phyloP scores from a whole-genome alignment of 805 yeast genomes.

The Candida quercuum region DNA sequence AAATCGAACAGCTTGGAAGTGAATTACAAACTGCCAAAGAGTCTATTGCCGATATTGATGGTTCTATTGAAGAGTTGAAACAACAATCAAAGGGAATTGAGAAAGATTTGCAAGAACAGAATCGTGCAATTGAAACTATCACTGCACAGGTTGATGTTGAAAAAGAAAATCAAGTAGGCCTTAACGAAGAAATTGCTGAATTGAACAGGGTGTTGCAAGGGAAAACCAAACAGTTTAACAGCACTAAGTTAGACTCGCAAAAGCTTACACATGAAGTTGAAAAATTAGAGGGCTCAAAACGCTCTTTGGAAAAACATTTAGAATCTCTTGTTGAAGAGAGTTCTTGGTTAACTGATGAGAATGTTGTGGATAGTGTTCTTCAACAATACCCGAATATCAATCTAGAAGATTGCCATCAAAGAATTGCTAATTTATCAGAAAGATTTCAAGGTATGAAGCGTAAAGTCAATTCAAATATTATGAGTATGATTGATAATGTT shows the following conservation, averaged over 20 bases:
- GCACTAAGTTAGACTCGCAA: constrained; percentile 47
- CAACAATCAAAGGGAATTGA: constrained; percentile 22
- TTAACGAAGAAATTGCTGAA: constrained; percentile 73
- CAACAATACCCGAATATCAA: constrained; percentile 59
- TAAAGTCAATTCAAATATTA: constrained; percentile 78
- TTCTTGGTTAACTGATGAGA: constrained; percentile 71
- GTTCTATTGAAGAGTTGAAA: constrained; percentile 31
- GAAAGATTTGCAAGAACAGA: constrained; percentile 24
- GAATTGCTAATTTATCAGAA: constrained; percentile 50
- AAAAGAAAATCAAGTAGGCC: constrained; percentile 53
- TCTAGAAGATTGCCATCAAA: constrained; percentile 54
- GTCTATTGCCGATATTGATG: constrained; percentile 32
- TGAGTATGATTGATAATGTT: constrained; percentile 87
- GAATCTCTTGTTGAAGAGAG: constrained; percentile 46
- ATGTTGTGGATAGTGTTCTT: constrained; percentile 48
- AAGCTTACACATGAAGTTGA: constrained; percentile 51
- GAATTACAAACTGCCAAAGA: constrained; percentile 48
- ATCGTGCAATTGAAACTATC: constrained; percentile 22
- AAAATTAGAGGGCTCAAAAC: constrained; percentile 35
- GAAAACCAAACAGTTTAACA: constrained; percentile 35
- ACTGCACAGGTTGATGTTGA: constrained; percentile 26
- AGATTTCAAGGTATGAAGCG: constrained; percentile 67
- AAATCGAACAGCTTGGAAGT: constrained; percentile 56
- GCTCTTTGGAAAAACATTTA: constrained; percentile 32
- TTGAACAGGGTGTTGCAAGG: constrained; percentile 41